Evolutionary conservation across 495 filamentous ascomycete species (phyloP).

Genomic region (Penicillium lividum): DNA sequence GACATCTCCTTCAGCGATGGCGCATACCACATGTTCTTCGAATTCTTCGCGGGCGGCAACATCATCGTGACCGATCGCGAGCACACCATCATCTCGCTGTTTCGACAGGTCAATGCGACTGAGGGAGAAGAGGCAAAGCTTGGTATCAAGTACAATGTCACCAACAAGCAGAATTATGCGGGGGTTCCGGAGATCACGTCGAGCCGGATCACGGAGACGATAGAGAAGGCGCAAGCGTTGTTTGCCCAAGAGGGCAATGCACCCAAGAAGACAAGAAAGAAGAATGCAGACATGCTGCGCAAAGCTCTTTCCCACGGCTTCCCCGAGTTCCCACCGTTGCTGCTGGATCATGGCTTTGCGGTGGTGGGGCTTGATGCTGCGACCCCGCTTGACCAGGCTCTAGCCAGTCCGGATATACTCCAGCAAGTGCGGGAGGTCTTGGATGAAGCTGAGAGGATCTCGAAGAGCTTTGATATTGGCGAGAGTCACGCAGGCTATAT

Average conservation of each 20-base stretch:
- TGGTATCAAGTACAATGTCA: conserved; percentile 75
- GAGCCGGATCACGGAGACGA: conserved; percentile 66
- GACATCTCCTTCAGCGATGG: conserved; percentile 93
- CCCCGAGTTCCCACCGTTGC: conserved; percentile 79
- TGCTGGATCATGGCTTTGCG: conserved; percentile 83
- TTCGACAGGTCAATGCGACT: conserved; percentile 72
- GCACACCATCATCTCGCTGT: conserved; percentile 71
- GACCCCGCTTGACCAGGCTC: conserved; percentile 63
- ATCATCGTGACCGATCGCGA: conserved; percentile 86
- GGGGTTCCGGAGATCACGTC: conserved; percentile 73
- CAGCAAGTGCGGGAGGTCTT: conserved; percentile 64
- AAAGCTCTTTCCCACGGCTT: conserved; percentile 80
- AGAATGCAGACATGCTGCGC: conserved; percentile 73
- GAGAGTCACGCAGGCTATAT: conserved; percentile 71
- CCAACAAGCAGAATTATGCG: conserved; percentile 76
- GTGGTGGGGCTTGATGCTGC: conserved; percentile 65
- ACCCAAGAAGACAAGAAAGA: conserved; percentile 76
- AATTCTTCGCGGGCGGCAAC: conserved; percentile 97
- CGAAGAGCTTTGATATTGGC: conserved; percentile 43
- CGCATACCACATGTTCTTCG: conserved; percentile 79
- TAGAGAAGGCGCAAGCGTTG: conserved; percentile 64
- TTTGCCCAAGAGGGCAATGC: conserved; percentile 49
- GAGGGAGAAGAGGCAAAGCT: conserved; percentile 75
- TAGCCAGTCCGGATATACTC: conserved; percentile 64
- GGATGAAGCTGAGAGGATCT: conserved; percentile 57